A percentile compares a stretch with the other conserved stretches of the same genome.
phyloP scores from a whole-genome alignment of 2,329 filamentous ascomycete genomes.

The Leptosphaerulina australis region DNA sequence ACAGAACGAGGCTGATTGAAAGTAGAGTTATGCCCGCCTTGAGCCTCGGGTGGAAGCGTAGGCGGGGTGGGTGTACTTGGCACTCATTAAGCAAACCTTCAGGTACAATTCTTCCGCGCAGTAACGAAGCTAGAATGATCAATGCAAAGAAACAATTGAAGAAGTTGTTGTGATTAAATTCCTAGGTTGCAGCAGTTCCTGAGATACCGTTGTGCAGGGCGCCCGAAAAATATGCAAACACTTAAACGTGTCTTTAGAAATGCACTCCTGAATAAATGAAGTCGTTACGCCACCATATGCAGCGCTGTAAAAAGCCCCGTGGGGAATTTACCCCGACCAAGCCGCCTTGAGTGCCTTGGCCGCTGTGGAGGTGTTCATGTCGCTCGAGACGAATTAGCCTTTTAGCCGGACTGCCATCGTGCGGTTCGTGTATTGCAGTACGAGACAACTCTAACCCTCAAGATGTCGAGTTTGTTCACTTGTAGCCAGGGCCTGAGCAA shows the following conservation, averaged over 20 bases:
- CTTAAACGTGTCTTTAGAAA: neutral
- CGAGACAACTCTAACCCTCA: too few relatives aligned
- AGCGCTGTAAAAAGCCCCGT: neutral
- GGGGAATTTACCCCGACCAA: conserved; percentile 8
- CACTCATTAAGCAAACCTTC: neutral
- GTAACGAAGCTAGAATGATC: neutral
- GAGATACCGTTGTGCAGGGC: too few relatives aligned
- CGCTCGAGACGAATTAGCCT: too few relatives aligned
- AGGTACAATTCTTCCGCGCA: neutral
- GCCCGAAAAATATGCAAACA: too few relatives aligned
- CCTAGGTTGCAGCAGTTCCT: too few relatives aligned
- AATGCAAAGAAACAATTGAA: neutral
- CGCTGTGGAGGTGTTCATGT: neutral
- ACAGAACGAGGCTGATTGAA: conserved; percentile 1
- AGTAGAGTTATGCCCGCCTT: conserved; percentile 8
- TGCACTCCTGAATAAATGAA: neutral
- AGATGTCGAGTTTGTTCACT: too few relatives aligned
- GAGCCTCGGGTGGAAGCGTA: conserved; percentile 15
- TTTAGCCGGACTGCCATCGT: too few relatives aligned
- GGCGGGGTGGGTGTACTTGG: conserved; percentile 8
- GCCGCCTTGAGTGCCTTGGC: neutral
- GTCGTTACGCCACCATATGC: neutral
- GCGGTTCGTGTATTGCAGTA: too few relatives aligned
- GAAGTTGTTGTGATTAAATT: too few relatives aligned
- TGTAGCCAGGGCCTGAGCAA: too few relatives aligned